phyloP scores from a whole-genome alignment of 108 stramenopile species.

The Bacterosira constricta region DNA sequence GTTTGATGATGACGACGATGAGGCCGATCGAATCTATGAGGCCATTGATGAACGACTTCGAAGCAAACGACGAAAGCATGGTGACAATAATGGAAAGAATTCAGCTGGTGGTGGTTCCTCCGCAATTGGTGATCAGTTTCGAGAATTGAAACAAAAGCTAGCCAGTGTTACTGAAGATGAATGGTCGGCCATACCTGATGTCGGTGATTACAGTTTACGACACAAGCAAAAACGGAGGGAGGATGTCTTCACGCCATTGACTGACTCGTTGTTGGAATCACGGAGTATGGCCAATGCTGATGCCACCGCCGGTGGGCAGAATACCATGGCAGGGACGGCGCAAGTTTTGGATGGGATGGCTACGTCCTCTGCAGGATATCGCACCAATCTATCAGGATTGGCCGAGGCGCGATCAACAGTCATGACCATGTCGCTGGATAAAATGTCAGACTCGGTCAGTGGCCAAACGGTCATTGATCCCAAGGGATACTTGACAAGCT shows the following conservation, averaged over 20 bases:
- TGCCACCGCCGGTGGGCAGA: constrained; percentile 47
- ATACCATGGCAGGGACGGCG: constrained; percentile 41
- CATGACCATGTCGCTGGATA: constrained; percentile 90
- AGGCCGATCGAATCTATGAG: constrained; percentile 96
- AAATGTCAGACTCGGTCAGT: constrained; percentile 86
- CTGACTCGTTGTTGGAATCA: constrained; percentile 84
- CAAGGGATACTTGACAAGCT: constrained; percentile 91
- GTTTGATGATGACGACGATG: constrained; percentile 94
- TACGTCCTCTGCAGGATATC: constrained; percentile 45
- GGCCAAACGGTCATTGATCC: constrained; percentile 96
- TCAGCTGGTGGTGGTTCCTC: constrained; percentile 17
- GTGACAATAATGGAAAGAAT: constrained; percentile 17
- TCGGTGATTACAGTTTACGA: constrained; percentile 90
- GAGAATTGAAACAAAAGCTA: constrained; percentile 93
- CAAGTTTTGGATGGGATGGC: constrained; percentile 14
- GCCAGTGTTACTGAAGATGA: constrained; percentile 86
- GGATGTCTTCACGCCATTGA: constrained; percentile 92
- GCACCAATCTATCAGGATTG: constrained; percentile 75
- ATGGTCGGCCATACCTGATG: constrained; percentile 97
- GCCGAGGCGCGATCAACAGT: constrained; percentile 91
- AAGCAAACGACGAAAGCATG: constrained; percentile 61
- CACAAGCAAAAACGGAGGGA: constrained; percentile 85
- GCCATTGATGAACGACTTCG: constrained; percentile 96
- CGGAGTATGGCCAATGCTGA: constrained; percentile 48
- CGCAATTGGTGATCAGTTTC: constrained; percentile 94